Conservation (phyloP, 1,284 basidiomycete species). For the Boletus albobrunnescens region DNA sequence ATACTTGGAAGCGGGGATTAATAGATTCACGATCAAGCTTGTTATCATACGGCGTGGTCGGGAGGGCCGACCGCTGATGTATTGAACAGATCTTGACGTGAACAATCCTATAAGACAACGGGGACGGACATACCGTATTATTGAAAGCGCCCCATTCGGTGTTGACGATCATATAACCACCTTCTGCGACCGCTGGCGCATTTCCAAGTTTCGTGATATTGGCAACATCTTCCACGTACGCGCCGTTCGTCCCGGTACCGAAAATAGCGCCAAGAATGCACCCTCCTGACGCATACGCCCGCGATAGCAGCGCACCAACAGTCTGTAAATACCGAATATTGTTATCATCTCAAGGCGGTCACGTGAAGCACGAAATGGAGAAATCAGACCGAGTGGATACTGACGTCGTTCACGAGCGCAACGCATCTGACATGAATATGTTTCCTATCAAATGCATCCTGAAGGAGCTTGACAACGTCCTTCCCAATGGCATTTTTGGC, state of each 20-base stretch:
- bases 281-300: conserved; percentile 87
- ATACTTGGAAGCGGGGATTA: conserved; percentile 90
- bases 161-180: conserved; percentile 90
- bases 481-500: conserved; percentile 89
- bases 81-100: conserved; percentile 7
- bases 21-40: conserved; percentile 90
- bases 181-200: conserved; percentile 51
- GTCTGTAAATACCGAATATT: conserved; percentile 61
- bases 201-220: conserved; percentile 83
- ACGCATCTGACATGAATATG: conserved; percentile 92
- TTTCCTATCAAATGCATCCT: conserved; percentile 91
- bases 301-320: conserved; percentile 89
- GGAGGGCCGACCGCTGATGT: conserved; percentile 74
- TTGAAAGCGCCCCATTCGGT: conserved; percentile 98
- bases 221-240: conserved; percentile 85
- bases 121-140: conserved; percentile 60
- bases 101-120: background rate
- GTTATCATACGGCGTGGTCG: conserved; percentile 91
- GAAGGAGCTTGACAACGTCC: conserved; percentile 89
- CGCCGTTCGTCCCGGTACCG: conserved; percentile 97
- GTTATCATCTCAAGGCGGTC: conserved; percentile 5
- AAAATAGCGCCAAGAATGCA: conserved; percentile 92
- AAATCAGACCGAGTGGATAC: conserved; percentile 29
- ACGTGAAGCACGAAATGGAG: background rate
- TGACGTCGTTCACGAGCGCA: conserved; percentile 93